Evolutionary conservation across 345 rosid genomes (phyloP).

Genomic region (Rhodamnia rubescens): DNA sequence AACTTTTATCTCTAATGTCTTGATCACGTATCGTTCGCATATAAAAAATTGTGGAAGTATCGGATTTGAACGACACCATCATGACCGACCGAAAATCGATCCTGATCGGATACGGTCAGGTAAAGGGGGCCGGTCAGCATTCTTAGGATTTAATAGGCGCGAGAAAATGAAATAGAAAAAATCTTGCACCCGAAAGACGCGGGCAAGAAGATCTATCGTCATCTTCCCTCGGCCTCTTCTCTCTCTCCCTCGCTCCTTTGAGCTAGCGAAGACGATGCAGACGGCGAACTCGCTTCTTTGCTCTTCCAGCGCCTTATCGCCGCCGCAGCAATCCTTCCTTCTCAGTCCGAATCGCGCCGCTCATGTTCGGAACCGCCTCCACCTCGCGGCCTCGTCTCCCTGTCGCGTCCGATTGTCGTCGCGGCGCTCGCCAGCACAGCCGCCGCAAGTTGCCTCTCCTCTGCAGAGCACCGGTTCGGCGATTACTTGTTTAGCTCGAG

Average conservation of each 20-base stretch:
- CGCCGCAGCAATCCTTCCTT: background rate
- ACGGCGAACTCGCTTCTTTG: slow-evolving; percentile 23
- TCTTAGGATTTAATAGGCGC: too few relatives aligned
- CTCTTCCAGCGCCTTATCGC: slow-evolving; percentile 3
- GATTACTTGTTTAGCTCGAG: background rate
- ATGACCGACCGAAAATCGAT: too few relatives aligned
- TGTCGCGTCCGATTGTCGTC: background rate
- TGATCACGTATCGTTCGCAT: too few relatives aligned
- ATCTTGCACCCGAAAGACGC: too few relatives aligned
- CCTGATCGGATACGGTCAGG: too few relatives aligned
- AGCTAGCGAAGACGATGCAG: slow-evolving; percentile 18
- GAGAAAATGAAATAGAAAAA: too few relatives aligned
- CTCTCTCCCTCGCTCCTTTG: background rate
- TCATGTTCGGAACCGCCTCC: background rate
- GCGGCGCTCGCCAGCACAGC: background rate
- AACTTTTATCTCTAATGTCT: too few relatives aligned
- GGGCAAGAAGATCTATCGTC: background rate
- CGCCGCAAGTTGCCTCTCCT: background rate
- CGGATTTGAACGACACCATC: too few relatives aligned
- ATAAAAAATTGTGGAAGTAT: too few relatives aligned
- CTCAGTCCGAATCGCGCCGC: background rate
- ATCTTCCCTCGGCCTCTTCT: background rate
- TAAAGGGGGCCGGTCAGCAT: too few relatives aligned
- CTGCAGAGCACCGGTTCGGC: background rate
- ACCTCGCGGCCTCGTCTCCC: background rate